Base-by-base conservation (phyloP, 1,139 yeast genomes). In the Debaryomyces sp. region DNA sequence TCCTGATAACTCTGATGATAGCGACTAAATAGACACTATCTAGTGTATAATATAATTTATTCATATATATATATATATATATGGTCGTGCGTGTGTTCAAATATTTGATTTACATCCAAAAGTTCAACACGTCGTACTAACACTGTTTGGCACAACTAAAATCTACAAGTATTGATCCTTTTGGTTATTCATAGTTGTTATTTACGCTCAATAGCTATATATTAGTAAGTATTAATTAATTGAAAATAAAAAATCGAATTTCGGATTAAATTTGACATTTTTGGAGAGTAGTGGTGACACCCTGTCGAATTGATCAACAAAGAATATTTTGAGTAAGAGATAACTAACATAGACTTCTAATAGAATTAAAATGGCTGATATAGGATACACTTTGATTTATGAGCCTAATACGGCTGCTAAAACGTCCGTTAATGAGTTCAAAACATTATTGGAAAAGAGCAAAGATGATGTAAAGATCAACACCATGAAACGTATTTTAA, bases 401-500 rank as follows among this genome's bases (percentile, higher is more conserved):
- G 91, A 87, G 76, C 89, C 91, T 48, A 80, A 82, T 57, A 80
- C 92, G 62, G 81, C 87, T 51, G 80, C 81, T 57, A 86, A 84
- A 67, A 82, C 86, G 54, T 82, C 96, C 29, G 81, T 81, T 48
- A 81, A 81, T 61, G 97, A 92, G 70, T 87, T 88, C 73, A 87
- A 84, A 66, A 81, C 81, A 49, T 77, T 87, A 57, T 79, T 95
- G 61, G 99, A 94, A 71, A 90, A 89, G 69, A 96, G 96, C 47
- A 83, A 82, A 56, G 99, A 94, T 67, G 96, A 87, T 34, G 84
- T 82, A 58, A 92, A 94, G 71, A 82, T 92, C 55, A 89, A 84
- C 49, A 87, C 97, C 52, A 94, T 94, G 99, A 89, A 89, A 65
- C 82, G 83, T 59, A 87, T 94, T 57, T 78, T 94, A 58, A 83